phyloP scores from a whole-genome alignment of 306 rosid species.

The Clitoria ternatea region DNA sequence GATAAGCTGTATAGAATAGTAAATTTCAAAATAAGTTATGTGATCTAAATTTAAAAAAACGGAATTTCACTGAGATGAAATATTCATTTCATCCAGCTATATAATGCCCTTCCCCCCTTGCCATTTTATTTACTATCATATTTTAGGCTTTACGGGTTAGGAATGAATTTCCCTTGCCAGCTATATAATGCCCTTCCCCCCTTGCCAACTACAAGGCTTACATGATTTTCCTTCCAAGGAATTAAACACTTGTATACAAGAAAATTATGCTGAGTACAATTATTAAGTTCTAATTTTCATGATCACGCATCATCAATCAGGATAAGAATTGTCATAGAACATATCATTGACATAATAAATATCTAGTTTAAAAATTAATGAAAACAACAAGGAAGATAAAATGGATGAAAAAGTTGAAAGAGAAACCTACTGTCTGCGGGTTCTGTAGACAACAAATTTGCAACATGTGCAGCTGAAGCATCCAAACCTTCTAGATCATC shows the following conservation, averaged over 20 bases:
- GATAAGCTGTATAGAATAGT: background rate
- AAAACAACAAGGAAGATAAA: background rate
- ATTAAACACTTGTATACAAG: background rate
- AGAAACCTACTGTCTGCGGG: conserved; percentile 82
- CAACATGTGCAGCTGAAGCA: conserved; percentile 89
- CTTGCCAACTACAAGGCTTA: background rate
- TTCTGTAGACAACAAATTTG: conserved; percentile 87
- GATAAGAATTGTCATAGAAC: background rate
- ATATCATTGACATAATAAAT: background rate
- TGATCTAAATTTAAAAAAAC: background rate
- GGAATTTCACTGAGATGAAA: background rate
- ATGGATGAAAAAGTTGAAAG: background rate
- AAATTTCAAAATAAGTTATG: background rate
- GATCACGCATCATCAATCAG: conserved; percentile 1
- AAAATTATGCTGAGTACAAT: background rate
- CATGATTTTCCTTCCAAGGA: background rate
- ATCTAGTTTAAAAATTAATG: background rate
- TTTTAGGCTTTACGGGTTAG: no score
- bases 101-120: background rate
- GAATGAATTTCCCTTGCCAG: no score
- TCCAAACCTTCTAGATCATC: conserved; percentile 97
- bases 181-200: background rate
- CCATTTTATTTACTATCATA: background rate
- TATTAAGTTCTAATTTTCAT: background rate
- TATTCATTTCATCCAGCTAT: background rate